Evolutionary conservation across 345 rosid genomes (phyloP).

Genomic region (Eucalyptus fibrosa): DNA sequence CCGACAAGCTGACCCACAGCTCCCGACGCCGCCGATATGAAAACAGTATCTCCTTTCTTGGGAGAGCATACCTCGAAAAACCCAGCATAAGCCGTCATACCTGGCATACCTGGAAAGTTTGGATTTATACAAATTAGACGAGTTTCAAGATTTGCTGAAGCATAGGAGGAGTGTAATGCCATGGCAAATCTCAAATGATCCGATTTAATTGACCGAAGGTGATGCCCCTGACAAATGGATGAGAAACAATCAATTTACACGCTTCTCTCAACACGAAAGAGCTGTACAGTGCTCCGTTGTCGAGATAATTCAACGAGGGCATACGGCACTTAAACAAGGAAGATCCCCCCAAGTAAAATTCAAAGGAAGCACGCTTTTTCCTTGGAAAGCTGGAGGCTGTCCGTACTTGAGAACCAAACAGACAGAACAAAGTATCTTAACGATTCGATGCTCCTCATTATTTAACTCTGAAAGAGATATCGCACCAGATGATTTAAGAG

Average conservation of each 20-base stretch:
- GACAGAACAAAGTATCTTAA: background rate
- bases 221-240: background rate
- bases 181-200: background rate
- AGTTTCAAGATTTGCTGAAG: background rate
- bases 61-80: too few relatives aligned
- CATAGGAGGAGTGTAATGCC: background rate
- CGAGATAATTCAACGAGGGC: background rate
- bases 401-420: too few relatives aligned
- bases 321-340: background rate
- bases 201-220: background rate
- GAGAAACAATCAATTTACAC: background rate
- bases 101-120: too few relatives aligned
- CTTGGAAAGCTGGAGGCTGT: too few relatives aligned
- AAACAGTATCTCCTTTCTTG: too few relatives aligned
- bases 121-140: too few relatives aligned
- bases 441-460: background rate
- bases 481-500: background rate
- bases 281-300: background rate
- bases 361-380: background rate
- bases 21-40: too few relatives aligned
- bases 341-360: background rate
- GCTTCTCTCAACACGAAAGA: background rate
- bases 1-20: too few relatives aligned
- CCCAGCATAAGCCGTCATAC: too few relatives aligned
- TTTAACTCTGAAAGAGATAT: background rate